These are phyloP conservation scores for Lecanicillium sp. DNA, from an alignment of 2,329 filamentous ascomycete species.

Conservation along the genomic window DNA sequence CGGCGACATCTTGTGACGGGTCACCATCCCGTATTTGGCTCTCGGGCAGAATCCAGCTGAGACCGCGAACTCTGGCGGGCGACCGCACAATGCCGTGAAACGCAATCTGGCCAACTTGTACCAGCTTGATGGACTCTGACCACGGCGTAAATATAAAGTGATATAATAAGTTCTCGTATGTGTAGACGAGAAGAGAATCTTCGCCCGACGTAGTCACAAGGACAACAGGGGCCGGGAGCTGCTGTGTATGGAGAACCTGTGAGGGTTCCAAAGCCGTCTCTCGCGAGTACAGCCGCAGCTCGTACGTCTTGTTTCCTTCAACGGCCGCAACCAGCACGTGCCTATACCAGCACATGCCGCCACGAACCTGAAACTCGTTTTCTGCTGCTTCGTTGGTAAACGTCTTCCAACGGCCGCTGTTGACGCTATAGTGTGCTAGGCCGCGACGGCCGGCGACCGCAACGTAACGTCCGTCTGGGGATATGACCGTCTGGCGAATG, in stretches of 20 bases:
- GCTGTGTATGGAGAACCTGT: constrained; percentile 67
- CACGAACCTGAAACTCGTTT: constrained; percentile 84
- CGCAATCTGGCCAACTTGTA: constrained; percentile 95
- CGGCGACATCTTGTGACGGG: constrained; percentile 88
- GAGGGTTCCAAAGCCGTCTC: constrained; percentile 70
- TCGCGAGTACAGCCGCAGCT: constrained; percentile 87
- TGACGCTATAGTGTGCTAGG: constrained; percentile 90
- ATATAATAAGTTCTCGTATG: constrained; percentile 90
- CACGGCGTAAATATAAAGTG: constrained; percentile 82
- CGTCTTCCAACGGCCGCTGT: constrained; percentile 91
- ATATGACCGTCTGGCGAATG: constrained; percentile 78
- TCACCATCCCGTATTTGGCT: constrained; percentile 84
- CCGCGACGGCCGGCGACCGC: constrained; percentile 92
- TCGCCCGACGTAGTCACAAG: constrained; percentile 83
- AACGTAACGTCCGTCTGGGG: constrained; percentile 85
- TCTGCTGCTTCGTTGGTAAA: constrained; percentile 77
- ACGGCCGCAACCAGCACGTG: constrained; percentile 90
- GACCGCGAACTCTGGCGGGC: constrained; percentile 80
- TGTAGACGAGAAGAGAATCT: constrained; percentile 93
- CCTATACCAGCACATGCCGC: constrained; percentile 98
- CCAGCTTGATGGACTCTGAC: constrained; percentile 62
- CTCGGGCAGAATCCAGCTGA: constrained; percentile 94
- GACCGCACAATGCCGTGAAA: constrained; percentile 95
- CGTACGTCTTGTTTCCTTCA: constrained; percentile 74
- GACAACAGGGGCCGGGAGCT: constrained; percentile 78